phyloP scores from a whole-genome alignment of 2,329 filamentous ascomycete species.

The Nemania diffusa region DNA sequence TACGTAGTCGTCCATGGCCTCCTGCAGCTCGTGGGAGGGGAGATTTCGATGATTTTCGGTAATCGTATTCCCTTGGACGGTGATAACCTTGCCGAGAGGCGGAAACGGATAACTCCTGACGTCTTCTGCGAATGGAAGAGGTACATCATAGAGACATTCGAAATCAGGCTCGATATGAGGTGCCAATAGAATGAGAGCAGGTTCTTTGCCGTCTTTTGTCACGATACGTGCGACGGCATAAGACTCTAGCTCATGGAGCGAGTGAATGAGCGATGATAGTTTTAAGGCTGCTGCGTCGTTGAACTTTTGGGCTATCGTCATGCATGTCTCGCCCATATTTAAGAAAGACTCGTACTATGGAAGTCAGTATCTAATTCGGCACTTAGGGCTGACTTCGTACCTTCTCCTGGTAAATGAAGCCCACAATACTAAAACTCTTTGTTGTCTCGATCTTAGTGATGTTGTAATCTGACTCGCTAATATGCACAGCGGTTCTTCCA shows the following conservation, averaged over 20 bases:
- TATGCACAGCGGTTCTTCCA: constrained; percentile 89
- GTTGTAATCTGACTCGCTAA: constrained; percentile 85
- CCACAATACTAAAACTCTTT: constrained; percentile 82
- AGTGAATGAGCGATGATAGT: constrained; percentile 88
- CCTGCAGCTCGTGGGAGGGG: constrained; percentile 76
- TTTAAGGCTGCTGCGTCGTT: constrained; percentile 87
- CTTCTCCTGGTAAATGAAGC: constrained; percentile 80
- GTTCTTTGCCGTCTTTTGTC: constrained; percentile 82
- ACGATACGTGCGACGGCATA: constrained; percentile 90
- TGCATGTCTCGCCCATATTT: constrained; percentile 81
- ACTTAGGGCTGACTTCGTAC: constrained; percentile 55
- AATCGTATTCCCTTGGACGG: constrained; percentile 82
- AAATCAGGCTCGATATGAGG: constrained; percentile 81
- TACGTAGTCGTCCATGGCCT: constrained; percentile 91
- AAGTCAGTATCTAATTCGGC: constrained; percentile 36
- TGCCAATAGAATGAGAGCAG: constrained; percentile 79
- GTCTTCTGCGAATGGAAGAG: constrained; percentile 93
- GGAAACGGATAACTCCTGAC: constrained; percentile 91
- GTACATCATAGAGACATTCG: constrained; percentile 89
- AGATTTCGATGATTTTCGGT: constrained; percentile 86
- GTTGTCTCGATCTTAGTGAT: constrained; percentile 86
- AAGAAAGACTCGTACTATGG: constrained; percentile 82
- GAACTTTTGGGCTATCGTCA: constrained; percentile 79
- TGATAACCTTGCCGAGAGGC: constrained; percentile 86
- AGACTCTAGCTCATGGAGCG: constrained; percentile 83